Evolutionary conservation across 2,329 filamentous ascomycete genomes (phyloP), one percentile per base, ranked within the genome.

Genomic region (Samsoniella hepiali): DNA sequence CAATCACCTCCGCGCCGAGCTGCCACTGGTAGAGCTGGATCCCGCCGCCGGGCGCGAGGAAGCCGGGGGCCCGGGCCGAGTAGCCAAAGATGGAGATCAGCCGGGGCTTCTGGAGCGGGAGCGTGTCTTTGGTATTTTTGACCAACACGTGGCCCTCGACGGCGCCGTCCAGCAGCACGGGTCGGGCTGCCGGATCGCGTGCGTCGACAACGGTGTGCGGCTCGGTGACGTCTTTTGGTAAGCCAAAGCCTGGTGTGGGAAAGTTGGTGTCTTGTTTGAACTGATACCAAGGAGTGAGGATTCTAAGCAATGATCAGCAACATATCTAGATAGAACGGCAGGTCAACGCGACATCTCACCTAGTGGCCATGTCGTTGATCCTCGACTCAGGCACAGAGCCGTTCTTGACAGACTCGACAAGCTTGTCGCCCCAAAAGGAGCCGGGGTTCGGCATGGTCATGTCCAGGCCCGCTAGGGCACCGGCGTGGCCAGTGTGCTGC

Each of bases 401-500:
- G 66, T 89, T 88, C 11, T 77, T 77, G 15, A 91, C 82, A 0
- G 87, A 84, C 5, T 80, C 73, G 1, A 79, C 76, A 0, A 91
- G 79, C 27, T 91, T 89, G 4, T 72, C 66, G 13, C 77, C 75
- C 81, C 81, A 85, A 60, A 75, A 76, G 0, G 65, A 56, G 3
- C 69, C 69, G 1, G 70, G 74, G 9, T 66, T 74, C 0, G 88
- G 88, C 89, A 92, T 91, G 11, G 82, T 83, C 83, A 91, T 86
- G 70, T 92, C 89, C 34, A 93, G 72, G 34, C 90, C 90, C 3
- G 88, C 86, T 62, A 88, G 75, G 1, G 88, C 81, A 5, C 82
- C 82, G 1, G 81, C 81, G 11, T 88, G 82, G 42, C 88, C 88
- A 0, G 84, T 77, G 66, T 90, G 87, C 62, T 89, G 87, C 1